phyloP scores from a whole-genome alignment of 768 basidiomycete genomes.

The Pleurotus giganteus region DNA sequence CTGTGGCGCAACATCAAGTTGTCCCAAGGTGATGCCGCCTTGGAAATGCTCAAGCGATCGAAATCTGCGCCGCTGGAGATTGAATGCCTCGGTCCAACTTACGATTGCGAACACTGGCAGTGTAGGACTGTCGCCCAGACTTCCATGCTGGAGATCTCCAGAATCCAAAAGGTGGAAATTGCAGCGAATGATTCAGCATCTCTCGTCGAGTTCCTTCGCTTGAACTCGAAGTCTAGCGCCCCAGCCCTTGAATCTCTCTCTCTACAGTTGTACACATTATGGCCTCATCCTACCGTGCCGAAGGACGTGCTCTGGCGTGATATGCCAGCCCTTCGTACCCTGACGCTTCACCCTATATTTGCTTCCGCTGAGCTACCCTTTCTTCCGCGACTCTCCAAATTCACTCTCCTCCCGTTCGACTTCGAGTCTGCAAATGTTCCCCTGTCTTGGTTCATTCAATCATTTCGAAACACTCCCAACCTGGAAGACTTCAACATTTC shows the following conservation, averaged over 20 bases:
- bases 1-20: neutral
- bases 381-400: neutral
- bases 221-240: neutral
- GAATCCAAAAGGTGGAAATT: neutral
- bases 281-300: neutral
- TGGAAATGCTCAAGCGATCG: neutral
- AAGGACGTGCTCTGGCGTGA: neutral
- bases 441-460: too few relatives aligned
- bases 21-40: neutral
- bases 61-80: neutral
- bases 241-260: neutral
- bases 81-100: neutral
- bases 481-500: too few relatives aligned
- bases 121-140: neutral
- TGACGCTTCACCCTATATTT: too few relatives aligned
- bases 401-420: neutral
- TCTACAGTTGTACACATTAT: neutral
- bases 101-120: neutral
- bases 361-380: neutral
- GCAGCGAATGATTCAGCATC: neutral
- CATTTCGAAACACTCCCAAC: too few relatives aligned
- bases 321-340: neutral
- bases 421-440: neutral
- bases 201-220: neutral
- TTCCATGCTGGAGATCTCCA: neutral